Evolutionary conservation across 768 basidiomycete genomes (phyloP).

Genomic region (Lactarius hengduanensis): DNA sequence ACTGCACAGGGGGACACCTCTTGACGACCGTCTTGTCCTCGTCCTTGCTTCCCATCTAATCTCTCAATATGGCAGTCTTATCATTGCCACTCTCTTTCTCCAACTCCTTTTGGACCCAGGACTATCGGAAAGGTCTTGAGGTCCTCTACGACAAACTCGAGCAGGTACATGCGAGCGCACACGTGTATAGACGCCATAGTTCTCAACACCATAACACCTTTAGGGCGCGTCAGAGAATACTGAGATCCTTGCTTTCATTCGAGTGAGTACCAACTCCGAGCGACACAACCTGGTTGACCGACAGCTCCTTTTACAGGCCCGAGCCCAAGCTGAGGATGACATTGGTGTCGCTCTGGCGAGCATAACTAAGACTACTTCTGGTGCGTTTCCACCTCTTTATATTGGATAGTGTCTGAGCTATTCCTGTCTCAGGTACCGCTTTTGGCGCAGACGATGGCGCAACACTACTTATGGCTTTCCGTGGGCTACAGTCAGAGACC

Average conservation of each 20-base stretch:
- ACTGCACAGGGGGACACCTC: neutral
- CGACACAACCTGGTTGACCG: constrained; percentile 14
- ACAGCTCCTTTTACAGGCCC: constrained; percentile 49
- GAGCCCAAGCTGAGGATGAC: constrained; percentile 66
- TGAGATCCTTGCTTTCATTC: constrained; percentile 79
- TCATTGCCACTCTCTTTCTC: constrained; percentile 86
- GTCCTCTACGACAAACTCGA: constrained; percentile 74
- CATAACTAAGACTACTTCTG: constrained; percentile 48
- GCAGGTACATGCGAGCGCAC: constrained; percentile 49
- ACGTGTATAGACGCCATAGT: constrained; percentile 5
- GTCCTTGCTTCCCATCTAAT: neutral
- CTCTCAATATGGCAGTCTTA: constrained; percentile 72
- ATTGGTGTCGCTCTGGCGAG: constrained; percentile 58
- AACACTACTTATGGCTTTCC: constrained; percentile 75
- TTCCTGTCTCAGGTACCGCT: constrained; percentile 48
- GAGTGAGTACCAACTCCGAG: constrained; percentile 50
- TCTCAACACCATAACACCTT: constrained; percentile 28
- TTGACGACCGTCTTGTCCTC: constrained; percentile 3
- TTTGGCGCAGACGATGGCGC: constrained; percentile 84
- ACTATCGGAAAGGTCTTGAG: constrained; percentile 82
- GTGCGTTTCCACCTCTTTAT: constrained; percentile 37
- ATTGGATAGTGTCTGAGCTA: constrained; percentile 1
- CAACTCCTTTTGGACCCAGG: constrained; percentile 95
- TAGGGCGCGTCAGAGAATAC: constrained; percentile 83
- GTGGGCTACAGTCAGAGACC: constrained; percentile 75